Evolutionary conservation across 2,329 filamentous ascomycete species (phyloP), one percentile per base, ranked within the genome.

Genomic region (Calonectria hawksworthii): DNA sequence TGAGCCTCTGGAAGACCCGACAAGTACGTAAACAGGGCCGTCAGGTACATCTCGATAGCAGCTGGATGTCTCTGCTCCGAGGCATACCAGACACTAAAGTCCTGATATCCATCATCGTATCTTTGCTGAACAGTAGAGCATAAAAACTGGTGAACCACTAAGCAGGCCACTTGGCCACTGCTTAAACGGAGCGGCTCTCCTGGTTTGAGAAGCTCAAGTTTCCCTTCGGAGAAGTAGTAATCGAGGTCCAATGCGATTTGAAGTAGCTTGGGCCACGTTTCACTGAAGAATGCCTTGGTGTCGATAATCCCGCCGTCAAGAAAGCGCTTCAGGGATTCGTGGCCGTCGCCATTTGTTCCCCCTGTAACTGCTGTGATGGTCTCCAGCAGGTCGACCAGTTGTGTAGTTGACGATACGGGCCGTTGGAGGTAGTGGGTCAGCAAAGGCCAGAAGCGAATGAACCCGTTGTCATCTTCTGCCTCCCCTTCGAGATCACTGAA

Each of bases 31-130:
- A 85, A 82, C 9, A 85, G 47, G 2, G 83, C 80, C 1, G 75
- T 68, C 4, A 85, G 68, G 51, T 85, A 85, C 74, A 82, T 81
- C 21, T 75, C 75, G 1, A 76, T 80, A 0, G 84, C 83, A 10
- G 63, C 36, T 3, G 77, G 78, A 28, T 85, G 83, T 30, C 82
- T 76, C 63, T 85, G 83, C 38, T 77, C 79, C 0, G 80, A 83
- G 26, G 71, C 70, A 56, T 83, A 85, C 84, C 84, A 86, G 38
- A 84, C 79, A 6, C 83, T 76, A 63, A 85, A 82, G 73, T 84
- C 82, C 44, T 83, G 82, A 38, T 80, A 83, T 0, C 81, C 82
- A 8, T 79, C 73, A 47, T 79, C 79, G 0, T 74, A 5, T 16
- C 78, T 72, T 70, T 82, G 79, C 68, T 80, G 54, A 28, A 67